A percentile compares a stretch with the other conserved stretches of the same genome.
Evolutionary conservation across 768 basidiomycete genomes (phyloP).

Genomic region (Trametes meyenii): DNA sequence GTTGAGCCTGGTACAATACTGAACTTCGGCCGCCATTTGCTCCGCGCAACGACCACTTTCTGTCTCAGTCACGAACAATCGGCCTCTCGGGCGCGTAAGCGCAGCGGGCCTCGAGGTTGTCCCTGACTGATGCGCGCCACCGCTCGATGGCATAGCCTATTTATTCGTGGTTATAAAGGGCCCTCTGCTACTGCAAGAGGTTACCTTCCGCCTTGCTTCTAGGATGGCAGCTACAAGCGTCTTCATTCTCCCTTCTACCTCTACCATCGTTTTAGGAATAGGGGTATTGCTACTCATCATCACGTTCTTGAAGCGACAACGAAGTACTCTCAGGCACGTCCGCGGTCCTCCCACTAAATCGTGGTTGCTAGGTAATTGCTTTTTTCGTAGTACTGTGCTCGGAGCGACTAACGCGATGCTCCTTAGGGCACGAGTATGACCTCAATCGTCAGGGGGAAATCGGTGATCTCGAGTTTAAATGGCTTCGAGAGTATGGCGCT

Average conservation of each 20-base stretch:
- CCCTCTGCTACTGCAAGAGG: no score
- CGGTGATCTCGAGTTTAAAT: constrained; percentile 26
- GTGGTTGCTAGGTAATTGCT: not conserved
- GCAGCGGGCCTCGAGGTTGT: no score
- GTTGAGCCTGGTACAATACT: no score
- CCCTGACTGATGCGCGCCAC: no score
- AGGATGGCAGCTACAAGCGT: not conserved
- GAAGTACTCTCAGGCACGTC: not conserved
- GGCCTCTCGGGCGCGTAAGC: no score
- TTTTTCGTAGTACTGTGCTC: not conserved
- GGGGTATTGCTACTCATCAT: not conserved
- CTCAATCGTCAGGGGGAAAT: constrained; percentile 17
- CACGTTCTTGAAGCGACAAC: not conserved
- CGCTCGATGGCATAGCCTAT: no score
- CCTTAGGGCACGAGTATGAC: constrained; percentile 10
- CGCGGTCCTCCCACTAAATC: not conserved
- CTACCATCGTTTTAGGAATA: not conserved
- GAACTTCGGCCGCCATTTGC: no score
- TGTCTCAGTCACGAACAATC: no score
- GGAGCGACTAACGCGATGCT: not conserved
- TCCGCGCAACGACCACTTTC: no score
- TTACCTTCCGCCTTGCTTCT: not conserved
- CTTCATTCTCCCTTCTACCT: not conserved
- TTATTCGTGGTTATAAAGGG: no score
- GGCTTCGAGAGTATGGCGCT: constrained; percentile 22